A percentile compares a stretch with the other conserved stretches of the same genome.
These are phyloP conservation scores for Benincasa hispida DNA, from an alignment of 306 rosid species.

Conservation along the genomic window DNA sequence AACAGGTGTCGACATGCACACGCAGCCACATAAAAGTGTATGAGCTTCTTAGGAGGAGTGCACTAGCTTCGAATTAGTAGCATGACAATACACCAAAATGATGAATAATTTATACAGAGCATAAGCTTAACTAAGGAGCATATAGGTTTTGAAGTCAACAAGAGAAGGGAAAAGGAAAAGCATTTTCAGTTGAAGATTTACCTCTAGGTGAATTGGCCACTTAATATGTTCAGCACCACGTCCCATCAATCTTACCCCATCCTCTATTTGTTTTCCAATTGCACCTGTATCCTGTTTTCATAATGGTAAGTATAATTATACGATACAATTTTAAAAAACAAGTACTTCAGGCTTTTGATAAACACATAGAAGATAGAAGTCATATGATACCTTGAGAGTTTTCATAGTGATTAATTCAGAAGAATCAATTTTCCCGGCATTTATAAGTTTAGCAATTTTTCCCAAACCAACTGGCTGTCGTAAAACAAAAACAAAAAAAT, in stretches of 20 bases:
- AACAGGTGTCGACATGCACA: too few relatives aligned
- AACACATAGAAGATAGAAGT: slow-evolving; percentile 5
- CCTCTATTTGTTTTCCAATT: slow-evolving; percentile 81
- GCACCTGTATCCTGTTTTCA: slow-evolving; percentile 70
- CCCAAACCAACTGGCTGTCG: slow-evolving; percentile 89
- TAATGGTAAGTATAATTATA: slow-evolving; percentile 16
- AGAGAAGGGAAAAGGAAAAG: slow-evolving; percentile 5
- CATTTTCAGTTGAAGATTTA: slow-evolving; percentile 14
- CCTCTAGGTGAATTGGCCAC: slow-evolving; percentile 97
- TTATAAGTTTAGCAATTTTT: slow-evolving; percentile 67
- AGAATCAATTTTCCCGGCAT: slow-evolving; percentile 83
- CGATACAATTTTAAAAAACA: slow-evolving; percentile 14
- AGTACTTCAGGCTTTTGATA: slow-evolving; percentile 11
- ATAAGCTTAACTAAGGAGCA: background rate
- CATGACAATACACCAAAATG: background rate
- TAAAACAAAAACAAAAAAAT: background rate
- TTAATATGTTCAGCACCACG: slow-evolving; percentile 82
- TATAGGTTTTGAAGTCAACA: background rate
- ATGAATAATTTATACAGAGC: background rate
- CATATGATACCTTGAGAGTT: slow-evolving; percentile 65
- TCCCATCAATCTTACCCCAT: slow-evolving; percentile 92
- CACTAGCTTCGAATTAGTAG: background rate
- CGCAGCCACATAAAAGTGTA: too few relatives aligned
- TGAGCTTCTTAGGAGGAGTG: too few relatives aligned
- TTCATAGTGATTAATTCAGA: slow-evolving; percentile 87